Percentiles rank a stretch among this genome's conserved stretches.
These are phyloP conservation scores for Colletotrichum caudatum DNA, from an alignment of 2,329 filamentous ascomycete genomes.

Conservation along the genomic window DNA sequence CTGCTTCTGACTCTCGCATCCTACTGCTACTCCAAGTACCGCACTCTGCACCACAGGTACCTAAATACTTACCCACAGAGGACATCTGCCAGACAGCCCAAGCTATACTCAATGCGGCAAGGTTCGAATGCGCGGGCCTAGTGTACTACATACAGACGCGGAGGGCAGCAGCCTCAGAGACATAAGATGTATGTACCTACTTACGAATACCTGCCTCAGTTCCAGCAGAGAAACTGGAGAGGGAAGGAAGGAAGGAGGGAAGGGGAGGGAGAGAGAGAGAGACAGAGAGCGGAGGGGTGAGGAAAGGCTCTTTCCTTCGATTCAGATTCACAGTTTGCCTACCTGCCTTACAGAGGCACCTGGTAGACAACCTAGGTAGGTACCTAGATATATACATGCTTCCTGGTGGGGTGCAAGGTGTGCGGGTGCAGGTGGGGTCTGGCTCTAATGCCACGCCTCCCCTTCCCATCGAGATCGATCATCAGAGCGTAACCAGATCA, in stretches of 20 bases:
- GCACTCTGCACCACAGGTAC: neutral
- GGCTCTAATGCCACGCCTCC: constrained; percentile 3
- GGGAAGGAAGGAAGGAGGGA: neutral
- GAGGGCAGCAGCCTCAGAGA: neutral
- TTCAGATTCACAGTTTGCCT: constrained; percentile 15
- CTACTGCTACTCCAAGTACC: no score
- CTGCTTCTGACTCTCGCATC: no score
- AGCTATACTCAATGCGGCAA: constrained; percentile 21
- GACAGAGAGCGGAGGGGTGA: neutral
- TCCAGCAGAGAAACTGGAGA: neutral
- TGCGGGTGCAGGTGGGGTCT: neutral
- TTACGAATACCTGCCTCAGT: no score
- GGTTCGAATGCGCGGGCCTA: constrained; percentile 17
- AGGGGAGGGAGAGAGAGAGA: neutral
- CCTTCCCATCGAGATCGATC: constrained; percentile 45
- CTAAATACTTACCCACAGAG: no score
- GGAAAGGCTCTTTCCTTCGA: constrained; percentile 14
- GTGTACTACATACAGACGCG: no score
- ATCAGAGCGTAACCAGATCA: constrained; percentile 43
- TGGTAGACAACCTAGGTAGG: no score
- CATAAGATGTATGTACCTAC: no score
- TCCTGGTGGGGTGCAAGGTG: neutral
- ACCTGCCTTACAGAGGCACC: no score
- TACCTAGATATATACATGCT: constrained; percentile 22
- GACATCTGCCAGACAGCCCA: neutral